Conservation (phyloP, 2,329 filamentous ascomycete species). For the Calonectria pseudoreteaudii region DNA sequence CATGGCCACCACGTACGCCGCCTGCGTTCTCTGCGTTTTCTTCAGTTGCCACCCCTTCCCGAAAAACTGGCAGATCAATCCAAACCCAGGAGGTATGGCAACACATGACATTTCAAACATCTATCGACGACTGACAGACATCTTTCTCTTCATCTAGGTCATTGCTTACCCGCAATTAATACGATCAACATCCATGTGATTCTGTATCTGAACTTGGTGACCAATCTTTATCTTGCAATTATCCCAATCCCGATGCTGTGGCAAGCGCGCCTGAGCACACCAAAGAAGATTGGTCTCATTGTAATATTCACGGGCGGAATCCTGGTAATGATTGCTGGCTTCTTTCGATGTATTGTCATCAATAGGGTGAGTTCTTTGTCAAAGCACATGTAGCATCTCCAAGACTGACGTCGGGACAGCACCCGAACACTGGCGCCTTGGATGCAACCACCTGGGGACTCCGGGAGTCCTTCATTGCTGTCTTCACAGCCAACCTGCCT, state of each 20-base stretch:
- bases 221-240: neutral
- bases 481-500: neutral
- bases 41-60: constrained; percentile 1
- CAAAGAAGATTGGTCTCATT: neutral
- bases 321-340: neutral
- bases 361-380: neutral
- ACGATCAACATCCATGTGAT: neutral
- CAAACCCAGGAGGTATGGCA: neutral
- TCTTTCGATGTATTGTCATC: neutral
- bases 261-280: neutral
- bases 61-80: neutral
- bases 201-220: neutral
- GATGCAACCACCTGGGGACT: neutral
- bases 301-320: neutral
- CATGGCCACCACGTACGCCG: neutral
- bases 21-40: neutral
- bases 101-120: neutral
- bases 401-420: neutral
- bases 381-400: neutral
- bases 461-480: neutral
- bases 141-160: neutral
- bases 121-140: neutral
- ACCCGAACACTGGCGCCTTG: neutral
- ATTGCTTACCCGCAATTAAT: neutral
- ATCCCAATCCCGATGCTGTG: neutral